phyloP scores from a whole-genome alignment of 345 rosid genomes.

The Leavenworthia alabamica region DNA sequence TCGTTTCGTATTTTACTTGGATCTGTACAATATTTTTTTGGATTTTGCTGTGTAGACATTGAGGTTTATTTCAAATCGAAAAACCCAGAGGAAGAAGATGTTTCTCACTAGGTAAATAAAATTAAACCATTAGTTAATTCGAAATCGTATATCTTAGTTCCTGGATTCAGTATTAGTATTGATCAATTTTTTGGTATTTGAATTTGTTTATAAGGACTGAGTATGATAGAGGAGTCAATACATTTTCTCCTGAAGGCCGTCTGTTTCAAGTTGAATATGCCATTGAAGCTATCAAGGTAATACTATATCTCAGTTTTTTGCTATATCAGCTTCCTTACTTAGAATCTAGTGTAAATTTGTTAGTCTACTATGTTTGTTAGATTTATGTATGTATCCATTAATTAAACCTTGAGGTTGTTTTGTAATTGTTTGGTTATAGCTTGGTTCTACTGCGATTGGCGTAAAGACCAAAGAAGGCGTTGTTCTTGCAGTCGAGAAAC shows the following conservation, averaged over 20 bases:
- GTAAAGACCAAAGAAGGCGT: conserved; percentile 85
- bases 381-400: neutral
- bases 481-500: conserved; percentile 93
- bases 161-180: too few species aligned
- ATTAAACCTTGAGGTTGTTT: neutral
- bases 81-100: conserved; percentile 36
- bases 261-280: conserved; percentile 94
- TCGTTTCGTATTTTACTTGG: too few species aligned
- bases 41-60: neutral
- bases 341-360: too few species aligned
- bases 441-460: conserved; percentile 91
- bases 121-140: too few species aligned
- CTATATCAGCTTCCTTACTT: too few species aligned
- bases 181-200: too few species aligned
- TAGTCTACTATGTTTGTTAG: neutral
- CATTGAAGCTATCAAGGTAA: conserved; percentile 95
- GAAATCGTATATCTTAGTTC: neutral
- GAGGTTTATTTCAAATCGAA: conserved; percentile 26
- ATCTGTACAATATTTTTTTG: neutral
- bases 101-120: conserved; percentile 57
- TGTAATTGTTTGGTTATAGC: conserved; percentile 33
- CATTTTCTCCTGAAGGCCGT: conserved; percentile 92
- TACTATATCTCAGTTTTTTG: too few species aligned
- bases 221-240: conserved; percentile 94
- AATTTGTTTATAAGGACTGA: too few species aligned